Percentiles rank a stretch among this genome's conserved stretches.
These are phyloP conservation scores for Eutrema heterophyllum DNA, from an alignment of 345 rosid genomes.

Conservation along the genomic window DNA sequence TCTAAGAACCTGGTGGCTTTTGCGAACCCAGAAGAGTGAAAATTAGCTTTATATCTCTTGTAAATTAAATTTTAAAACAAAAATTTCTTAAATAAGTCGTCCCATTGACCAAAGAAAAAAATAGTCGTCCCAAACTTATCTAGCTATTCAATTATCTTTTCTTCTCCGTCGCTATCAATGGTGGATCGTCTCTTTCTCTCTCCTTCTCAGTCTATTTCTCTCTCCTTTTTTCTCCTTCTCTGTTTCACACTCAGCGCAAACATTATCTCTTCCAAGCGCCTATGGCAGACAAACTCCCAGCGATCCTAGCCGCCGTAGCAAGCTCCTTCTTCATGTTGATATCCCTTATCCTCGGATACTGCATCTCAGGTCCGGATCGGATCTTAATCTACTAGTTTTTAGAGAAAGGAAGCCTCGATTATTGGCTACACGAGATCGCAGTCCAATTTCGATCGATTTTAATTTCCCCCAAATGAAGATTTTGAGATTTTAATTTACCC, in stretches of 20 bases:
- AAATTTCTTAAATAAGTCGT: background rate
- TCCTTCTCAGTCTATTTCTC: background rate
- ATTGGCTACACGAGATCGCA: slow-evolving; percentile 76
- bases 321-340: slow-evolving; percentile 31
- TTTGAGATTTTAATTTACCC: too few relatives aligned
- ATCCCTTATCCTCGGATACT: slow-evolving; percentile 59
- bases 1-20: too few relatives aligned
- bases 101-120: background rate
- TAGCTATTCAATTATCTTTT: background rate
- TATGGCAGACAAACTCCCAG: slow-evolving; percentile 29
- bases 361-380: slow-evolving; percentile 60
- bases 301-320: slow-evolving; percentile 24
- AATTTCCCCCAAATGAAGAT: too few relatives aligned
- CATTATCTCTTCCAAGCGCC: background rate
- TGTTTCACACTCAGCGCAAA: background rate
- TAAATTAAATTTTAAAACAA: too few relatives aligned
- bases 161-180: slow-evolving; percentile 25
- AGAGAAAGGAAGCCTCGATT: slow-evolving; percentile 71
- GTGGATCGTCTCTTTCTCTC: slow-evolving; percentile 17
- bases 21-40: too few relatives aligned
- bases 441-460: too few relatives aligned
- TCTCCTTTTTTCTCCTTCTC: too few relatives aligned
- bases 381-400: slow-evolving; percentile 68
- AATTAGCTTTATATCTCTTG: too few relatives aligned
- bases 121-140: background rate